Base-by-base conservation (phyloP, 2,329 filamentous ascomycete genomes). In the Penicillium sp. region DNA sequence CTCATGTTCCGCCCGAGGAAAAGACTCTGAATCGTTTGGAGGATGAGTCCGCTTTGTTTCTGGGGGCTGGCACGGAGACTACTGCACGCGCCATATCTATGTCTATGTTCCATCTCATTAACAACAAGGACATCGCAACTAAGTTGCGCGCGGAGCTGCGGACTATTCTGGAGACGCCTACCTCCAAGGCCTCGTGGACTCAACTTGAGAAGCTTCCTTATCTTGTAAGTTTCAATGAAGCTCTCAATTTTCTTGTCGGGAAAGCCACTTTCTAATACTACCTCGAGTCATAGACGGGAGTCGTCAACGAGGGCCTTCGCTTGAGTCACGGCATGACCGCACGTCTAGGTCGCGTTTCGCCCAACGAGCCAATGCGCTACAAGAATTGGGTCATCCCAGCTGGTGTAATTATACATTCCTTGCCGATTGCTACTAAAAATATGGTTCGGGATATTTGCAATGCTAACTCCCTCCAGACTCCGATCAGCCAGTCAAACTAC, bases 161-260 rank as follows among this genome's bases (percentile, higher is more conserved):
- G 30, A 63, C 56, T 38, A 58, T 69, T 16, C 48, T 65, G 48
- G 51, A 60, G 35, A 64, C 55, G n/a, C 55, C 61, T 7, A 40
- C 40, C 5, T 62, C 56, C 10, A 55, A 55, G n/a, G 58, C 60
- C 22, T 51, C 58, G 5, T 66, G 62, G 63, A 36, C 56, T 2
- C 63, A 72, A 16, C 57, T 75, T 24, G 71, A 75, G 57, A 60
- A 62, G 42, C 50, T 74, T n/a, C 71, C 72, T 0, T 74, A 74
- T 53, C 53, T 75, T 50, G 69, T 71, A 45, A 49, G 63, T 51
- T 11, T 7, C 8, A 22, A 11, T 1, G 20, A 31, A 8, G 27
- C 6, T 4, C 2, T 3, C 3, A 11, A 11, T 10, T 7, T 11
- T 0, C 7, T 22, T 38, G 3, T 4, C 1, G 13, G 16, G 11